These are phyloP conservation scores for Pseudogymnoascus sp. DNA, from an alignment of 2,329 filamentous ascomycete species.

Conservation along the genomic window DNA sequence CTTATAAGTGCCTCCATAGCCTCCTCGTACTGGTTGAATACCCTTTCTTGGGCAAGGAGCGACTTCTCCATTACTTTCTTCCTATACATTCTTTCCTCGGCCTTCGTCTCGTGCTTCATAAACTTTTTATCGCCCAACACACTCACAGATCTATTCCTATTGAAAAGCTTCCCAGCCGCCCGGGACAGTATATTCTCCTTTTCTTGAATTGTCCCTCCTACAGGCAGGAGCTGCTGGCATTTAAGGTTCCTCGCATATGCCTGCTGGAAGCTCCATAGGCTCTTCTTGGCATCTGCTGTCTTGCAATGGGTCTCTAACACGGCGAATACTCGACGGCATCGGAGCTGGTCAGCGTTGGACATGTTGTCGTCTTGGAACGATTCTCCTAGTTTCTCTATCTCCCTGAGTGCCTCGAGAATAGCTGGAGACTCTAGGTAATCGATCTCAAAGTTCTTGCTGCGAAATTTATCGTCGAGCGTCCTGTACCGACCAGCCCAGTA, in stretches of 20 bases:
- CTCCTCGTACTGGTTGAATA: neutral
- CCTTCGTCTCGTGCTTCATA: neutral
- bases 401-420: constrained; percentile 5
- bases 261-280: constrained; percentile 43
- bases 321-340: constrained; percentile 37
- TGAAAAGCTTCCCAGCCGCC: neutral
- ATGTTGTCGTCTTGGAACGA: neutral
- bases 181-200: neutral
- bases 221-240: constrained; percentile 34
- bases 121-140: neutral
- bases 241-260: constrained; percentile 36
- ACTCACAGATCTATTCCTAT: neutral
- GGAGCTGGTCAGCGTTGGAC: constrained; percentile 34
- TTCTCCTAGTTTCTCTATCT: neutral
- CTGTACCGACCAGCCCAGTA: constrained; percentile 59
- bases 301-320: constrained; percentile 40
- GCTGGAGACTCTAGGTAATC: constrained; percentile 9
- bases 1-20: neutral
- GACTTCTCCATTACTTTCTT: neutral
- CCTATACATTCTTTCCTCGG: neutral
- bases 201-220: constrained; percentile 23
- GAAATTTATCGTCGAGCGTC: constrained; percentile 47
- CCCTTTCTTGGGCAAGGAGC: neutral
- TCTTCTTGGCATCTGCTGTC: constrained; percentile 40
- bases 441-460: constrained; percentile 32